Conservation (phyloP, 2,329 filamentous ascomycete species). For the Trichoderma sp. region DNA sequence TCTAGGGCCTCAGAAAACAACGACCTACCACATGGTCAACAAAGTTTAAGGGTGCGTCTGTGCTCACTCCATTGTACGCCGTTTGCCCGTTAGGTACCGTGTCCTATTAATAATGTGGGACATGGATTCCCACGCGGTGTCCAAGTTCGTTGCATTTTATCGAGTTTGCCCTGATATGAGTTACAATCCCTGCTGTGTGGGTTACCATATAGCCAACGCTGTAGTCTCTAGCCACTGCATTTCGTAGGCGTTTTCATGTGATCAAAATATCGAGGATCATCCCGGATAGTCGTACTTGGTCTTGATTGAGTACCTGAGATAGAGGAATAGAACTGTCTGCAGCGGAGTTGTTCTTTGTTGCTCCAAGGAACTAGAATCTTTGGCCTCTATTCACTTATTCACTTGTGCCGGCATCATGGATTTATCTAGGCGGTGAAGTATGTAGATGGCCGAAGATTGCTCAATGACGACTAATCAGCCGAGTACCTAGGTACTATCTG, state of each 20-base stretch:
- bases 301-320: neutral
- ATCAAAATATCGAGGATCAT: neutral
- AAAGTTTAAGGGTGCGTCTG: neutral
- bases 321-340: neutral
- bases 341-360: too few relatives aligned
- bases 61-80: neutral
- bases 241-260: neutral
- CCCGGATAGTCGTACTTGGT: neutral
- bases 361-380: too few relatives aligned
- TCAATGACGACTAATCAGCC: too few relatives aligned
- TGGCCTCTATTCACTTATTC: too few relatives aligned
- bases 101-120: neutral
- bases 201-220: fast-evolving
- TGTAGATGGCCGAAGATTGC: too few relatives aligned
- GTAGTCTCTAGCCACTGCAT: neutral
- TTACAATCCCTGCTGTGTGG: neutral
- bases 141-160: neutral
- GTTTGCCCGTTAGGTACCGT: neutral
- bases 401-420: too few relatives aligned
- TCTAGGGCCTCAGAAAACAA: neutral
- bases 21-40: neutral
- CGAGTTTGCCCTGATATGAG: neutral
- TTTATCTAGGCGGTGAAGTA: too few relatives aligned
- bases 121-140: neutral
- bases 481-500: too few relatives aligned